Percentiles rank a stretch among this genome's conserved stretches.
These are phyloP conservation scores for Penicillium manginii DNA, from an alignment of 495 filamentous ascomycete genomes.

Conservation along the genomic window DNA sequence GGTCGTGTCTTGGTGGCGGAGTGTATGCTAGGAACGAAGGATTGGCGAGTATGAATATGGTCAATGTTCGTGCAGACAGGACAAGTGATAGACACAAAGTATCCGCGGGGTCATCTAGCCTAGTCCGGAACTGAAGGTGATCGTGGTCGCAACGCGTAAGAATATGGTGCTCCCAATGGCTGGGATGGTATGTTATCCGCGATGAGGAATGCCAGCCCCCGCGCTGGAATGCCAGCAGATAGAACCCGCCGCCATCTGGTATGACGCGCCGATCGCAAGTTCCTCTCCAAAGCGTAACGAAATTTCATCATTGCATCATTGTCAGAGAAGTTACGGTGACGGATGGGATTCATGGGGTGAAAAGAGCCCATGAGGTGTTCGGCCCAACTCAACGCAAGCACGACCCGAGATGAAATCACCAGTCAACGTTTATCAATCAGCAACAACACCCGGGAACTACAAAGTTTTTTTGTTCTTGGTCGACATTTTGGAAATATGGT, in stretches of 20 bases:
- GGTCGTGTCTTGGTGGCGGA: background rate
- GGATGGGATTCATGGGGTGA: too few relatives aligned
- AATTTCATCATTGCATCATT: conserved; percentile 7
- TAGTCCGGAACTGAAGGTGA: background rate
- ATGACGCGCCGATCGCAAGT: conserved; percentile 22
- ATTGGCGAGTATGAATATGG: conserved; percentile 1
- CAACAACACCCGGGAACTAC: background rate
- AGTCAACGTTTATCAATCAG: background rate
- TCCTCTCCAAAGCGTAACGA: background rate
- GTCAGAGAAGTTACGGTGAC: background rate
- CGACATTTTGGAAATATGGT: background rate
- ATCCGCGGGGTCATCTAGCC: conserved; percentile 15
- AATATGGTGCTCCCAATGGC: conserved; percentile 27
- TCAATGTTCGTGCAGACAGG: conserved; percentile 5
- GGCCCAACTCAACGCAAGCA: background rate
- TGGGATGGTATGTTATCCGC: conserved; percentile 38
- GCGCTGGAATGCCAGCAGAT: conserved; percentile 28
- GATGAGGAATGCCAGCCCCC: conserved; percentile 40
- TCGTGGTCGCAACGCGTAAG: conserved; percentile 31
- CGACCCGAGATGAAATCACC: background rate
- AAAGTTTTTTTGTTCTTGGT: too few relatives aligned
- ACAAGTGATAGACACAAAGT: conserved; percentile 10
- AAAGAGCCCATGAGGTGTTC: background rate
- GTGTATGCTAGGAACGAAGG: conserved; percentile 1
- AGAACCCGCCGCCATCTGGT: conserved; percentile 29